These are phyloP conservation scores for Aspergillus udagawae DNA, from an alignment of 2,329 filamentous ascomycete species.

Conservation along the genomic window DNA sequence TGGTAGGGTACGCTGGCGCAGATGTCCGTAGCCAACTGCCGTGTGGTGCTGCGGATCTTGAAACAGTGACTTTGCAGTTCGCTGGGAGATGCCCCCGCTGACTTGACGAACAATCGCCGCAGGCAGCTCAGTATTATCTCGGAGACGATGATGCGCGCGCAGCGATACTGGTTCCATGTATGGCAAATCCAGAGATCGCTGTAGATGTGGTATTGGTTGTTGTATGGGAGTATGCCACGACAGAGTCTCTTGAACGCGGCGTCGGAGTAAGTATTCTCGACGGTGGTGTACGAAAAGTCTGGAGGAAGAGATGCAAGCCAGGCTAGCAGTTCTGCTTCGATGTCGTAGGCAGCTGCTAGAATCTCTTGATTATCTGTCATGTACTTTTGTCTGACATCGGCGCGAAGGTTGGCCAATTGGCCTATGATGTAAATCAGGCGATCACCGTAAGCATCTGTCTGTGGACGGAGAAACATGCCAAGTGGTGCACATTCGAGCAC, in stretches of 20 bases:
- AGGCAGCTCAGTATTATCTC: slow-evolving; percentile 43
- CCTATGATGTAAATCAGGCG: slow-evolving; percentile 26
- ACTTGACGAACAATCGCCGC: slow-evolving; percentile 20
- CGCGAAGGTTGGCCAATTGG: slow-evolving; percentile 30
- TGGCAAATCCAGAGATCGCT: slow-evolving; percentile 51
- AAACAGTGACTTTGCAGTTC: slow-evolving; percentile 30
- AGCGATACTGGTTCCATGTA: slow-evolving; percentile 59
- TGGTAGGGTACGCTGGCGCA: slow-evolving; percentile 36
- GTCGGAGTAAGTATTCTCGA: slow-evolving; percentile 20
- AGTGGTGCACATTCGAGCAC: slow-evolving; percentile 29
- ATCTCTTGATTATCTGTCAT: slow-evolving; percentile 26
- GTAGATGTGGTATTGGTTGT: slow-evolving; percentile 54
- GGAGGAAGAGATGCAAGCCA: slow-evolving; percentile 28
- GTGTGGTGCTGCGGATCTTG: slow-evolving; percentile 24
- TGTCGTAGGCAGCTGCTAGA: slow-evolving; percentile 26
- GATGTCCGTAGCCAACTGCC: slow-evolving; percentile 31
- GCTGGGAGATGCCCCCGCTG: slow-evolving; percentile 18
- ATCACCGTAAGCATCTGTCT: slow-evolving; percentile 25
- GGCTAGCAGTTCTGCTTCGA: slow-evolving; percentile 32
- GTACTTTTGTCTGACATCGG: slow-evolving; percentile 26
- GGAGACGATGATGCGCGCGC: slow-evolving; percentile 52
- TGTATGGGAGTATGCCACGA: slow-evolving; percentile 36
- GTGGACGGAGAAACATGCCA: slow-evolving; percentile 26
- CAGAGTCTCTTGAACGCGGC: slow-evolving; percentile 34
- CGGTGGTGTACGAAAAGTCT: slow-evolving; percentile 25